phyloP scores from a whole-genome alignment of 768 basidiomycete species.

The Chalciporus sphaerocephalus region DNA sequence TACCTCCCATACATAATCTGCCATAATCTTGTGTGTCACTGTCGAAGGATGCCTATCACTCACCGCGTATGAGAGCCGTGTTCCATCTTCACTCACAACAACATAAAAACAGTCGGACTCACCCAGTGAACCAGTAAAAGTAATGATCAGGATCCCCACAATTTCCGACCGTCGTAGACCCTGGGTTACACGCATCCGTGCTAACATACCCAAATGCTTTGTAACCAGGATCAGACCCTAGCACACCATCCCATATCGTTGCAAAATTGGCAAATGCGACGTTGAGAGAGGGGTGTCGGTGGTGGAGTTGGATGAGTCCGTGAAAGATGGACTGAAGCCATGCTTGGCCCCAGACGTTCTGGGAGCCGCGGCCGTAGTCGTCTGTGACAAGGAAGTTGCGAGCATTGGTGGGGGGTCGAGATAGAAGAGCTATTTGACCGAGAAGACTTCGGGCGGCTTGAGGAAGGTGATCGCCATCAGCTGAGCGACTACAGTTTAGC shows the following conservation, averaged over 20 bases:
- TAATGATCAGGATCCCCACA: constrained; percentile 44
- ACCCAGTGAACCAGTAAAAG: constrained; percentile 54
- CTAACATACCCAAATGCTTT: constrained; percentile 47
- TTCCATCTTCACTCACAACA: not conserved
- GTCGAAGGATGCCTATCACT: constrained; percentile 45
- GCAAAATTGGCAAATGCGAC: constrained; percentile 46
- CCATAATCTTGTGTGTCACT: constrained; percentile 49
- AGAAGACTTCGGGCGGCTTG: constrained; percentile 43
- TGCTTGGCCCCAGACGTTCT: constrained; percentile 40
- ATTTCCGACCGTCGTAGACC: constrained; percentile 30
- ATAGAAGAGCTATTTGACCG: constrained; percentile 42
- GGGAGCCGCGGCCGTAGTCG: constrained; percentile 45
- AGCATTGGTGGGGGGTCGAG: constrained; percentile 47
- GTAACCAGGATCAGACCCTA: constrained; percentile 41
- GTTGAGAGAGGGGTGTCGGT: constrained; percentile 28
- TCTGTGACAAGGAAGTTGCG: constrained; percentile 48
- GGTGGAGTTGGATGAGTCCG: constrained; percentile 36
- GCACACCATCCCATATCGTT: constrained; percentile 48
- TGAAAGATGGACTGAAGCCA: constrained; percentile 45
- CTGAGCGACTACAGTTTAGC: constrained; percentile 19
- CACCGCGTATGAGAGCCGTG: not conserved
- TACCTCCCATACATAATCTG: constrained; percentile 45
- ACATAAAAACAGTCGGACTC: constrained; percentile 9
- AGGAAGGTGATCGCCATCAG: constrained; percentile 44
- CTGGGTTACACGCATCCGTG: constrained; percentile 34